Conservation (phyloP, 768 basidiomycete genomes). For the Gautieria morchelliformis region DNA sequence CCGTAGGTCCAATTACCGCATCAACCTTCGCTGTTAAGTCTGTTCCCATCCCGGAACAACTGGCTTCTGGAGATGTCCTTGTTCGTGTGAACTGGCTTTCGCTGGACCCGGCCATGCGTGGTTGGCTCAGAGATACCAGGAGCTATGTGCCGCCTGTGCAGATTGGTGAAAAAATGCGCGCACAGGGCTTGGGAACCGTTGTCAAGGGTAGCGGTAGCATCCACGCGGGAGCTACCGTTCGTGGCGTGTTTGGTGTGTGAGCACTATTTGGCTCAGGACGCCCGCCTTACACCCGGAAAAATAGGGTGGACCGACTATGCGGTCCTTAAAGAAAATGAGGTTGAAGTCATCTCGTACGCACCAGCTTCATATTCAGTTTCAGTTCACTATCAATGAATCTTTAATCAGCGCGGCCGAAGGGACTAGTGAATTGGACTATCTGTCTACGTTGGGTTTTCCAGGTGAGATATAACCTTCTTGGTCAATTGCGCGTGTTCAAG, state of each 20-base stretch:
- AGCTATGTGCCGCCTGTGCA: slow-evolving; percentile 64
- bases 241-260: slow-evolving; percentile 46
- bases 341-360: slow-evolving; percentile 48
- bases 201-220: slow-evolving; percentile 44
- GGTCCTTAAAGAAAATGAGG: slow-evolving; percentile 42
- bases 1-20: not conserved
- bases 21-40: slow-evolving; percentile 10
- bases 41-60: slow-evolving; percentile 14
- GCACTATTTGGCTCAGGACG: not conserved
- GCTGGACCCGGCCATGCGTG: slow-evolving; percentile 85
- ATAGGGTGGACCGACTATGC: slow-evolving; percentile 75
- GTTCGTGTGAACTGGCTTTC: slow-evolving; percentile 74
- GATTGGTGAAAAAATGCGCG: slow-evolving; percentile 74
- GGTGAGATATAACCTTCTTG: slow-evolving; percentile 34
- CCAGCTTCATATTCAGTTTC: not conserved
- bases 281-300: not conserved
- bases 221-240: slow-evolving; percentile 61
- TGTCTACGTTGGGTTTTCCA: slow-evolving; percentile 67
- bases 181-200: slow-evolving; percentile 52
- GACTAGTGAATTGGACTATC: slow-evolving; percentile 59
- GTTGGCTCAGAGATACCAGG: slow-evolving; percentile 64
- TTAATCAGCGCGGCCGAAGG: slow-evolving; percentile 45
- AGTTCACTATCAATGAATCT: not conserved
- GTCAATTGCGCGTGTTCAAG: not conserved
- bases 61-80: slow-evolving; percentile 39